These are phyloP conservation scores for Candida wancherniae DNA, from an alignment of 805 yeast species.

Conservation along the genomic window DNA sequence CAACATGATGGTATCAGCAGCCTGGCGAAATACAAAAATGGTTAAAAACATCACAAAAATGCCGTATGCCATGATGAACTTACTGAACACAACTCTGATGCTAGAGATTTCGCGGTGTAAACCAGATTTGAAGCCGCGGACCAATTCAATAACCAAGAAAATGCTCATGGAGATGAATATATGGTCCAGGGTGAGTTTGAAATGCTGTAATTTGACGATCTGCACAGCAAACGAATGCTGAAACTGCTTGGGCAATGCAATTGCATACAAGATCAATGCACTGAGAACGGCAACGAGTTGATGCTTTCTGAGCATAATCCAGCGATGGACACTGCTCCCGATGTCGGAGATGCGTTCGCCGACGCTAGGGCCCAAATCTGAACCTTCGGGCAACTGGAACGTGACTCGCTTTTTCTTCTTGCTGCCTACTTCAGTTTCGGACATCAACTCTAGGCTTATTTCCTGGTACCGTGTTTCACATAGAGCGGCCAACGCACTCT, in stretches of 20 bases:
- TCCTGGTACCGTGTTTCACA: constrained; percentile 1
- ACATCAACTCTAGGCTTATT: constrained; percentile 1
- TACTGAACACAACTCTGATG: constrained; percentile 5
- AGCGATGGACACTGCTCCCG: too few relatives aligned
- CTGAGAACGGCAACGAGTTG: too few relatives aligned
- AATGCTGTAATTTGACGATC: constrained; percentile 4
- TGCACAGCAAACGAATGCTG: constrained; percentile 21
- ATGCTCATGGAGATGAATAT: constrained; percentile 14
- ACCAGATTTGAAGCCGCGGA: too few relatives aligned
- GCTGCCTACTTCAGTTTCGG: background rate
- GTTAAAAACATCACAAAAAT: constrained; percentile 6
- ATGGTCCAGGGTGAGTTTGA: constrained; percentile 24
- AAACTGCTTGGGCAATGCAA: constrained; percentile 14
- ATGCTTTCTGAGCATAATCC: too few relatives aligned
- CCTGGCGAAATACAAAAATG: constrained; percentile 4
- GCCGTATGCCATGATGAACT: constrained; percentile 11
- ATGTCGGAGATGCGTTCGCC: too few relatives aligned
- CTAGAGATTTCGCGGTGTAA: background rate
- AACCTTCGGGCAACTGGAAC: constrained; percentile 6
- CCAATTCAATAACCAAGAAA: constrained; percentile 5
- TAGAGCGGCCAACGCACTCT: constrained; percentile 2
- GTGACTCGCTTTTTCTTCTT: constrained; percentile 3
- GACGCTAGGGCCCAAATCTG: too few relatives aligned
- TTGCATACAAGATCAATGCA: too few relatives aligned
- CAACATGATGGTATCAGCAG: constrained; percentile 10